These are phyloP conservation scores for Trametes cinnabarina DNA, from an alignment of 768 basidiomycete species.

Conservation along the genomic window DNA sequence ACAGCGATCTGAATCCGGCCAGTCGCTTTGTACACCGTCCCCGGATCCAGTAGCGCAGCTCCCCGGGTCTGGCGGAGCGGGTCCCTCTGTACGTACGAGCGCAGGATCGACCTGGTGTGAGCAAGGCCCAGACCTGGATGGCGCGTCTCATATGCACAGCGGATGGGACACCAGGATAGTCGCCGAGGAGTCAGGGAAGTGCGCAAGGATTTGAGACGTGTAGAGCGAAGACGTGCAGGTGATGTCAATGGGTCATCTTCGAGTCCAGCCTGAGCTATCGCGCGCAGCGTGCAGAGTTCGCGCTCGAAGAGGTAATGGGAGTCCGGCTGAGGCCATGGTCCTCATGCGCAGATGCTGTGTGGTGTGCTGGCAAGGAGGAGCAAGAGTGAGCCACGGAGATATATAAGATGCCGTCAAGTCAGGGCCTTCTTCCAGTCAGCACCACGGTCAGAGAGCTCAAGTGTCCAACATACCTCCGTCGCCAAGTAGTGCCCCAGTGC, in stretches of 20 bases:
- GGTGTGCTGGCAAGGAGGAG: neutral
- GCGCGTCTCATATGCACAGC: neutral
- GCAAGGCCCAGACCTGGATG: neutral
- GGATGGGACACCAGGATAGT: neutral
- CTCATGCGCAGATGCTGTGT: neutral
- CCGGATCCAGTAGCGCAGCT: neutral
- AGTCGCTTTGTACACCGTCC: neutral
- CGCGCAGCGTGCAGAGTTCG: neutral
- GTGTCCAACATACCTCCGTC: neutral
- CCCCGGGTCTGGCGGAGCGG: slow-evolving; percentile 1
- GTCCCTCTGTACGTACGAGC: slow-evolving; percentile 9
- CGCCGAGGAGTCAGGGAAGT: neutral
- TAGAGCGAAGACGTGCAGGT: slow-evolving; percentile 2
- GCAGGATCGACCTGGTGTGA: neutral
- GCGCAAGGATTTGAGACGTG: neutral
- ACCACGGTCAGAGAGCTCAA: neutral
- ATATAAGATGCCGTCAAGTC: neutral
- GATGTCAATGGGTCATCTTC: slow-evolving; percentile 5
- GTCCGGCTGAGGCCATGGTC: neutral
- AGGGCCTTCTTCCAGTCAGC: neutral
- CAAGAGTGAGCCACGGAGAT: neutral
- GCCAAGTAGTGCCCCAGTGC: neutral
- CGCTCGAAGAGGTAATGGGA: neutral
- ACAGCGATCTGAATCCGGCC: neutral
- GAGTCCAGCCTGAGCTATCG: slow-evolving; percentile 1